Evolutionary conservation across 345 rosid species (phyloP).

Genomic region (Citrus sp.): DNA sequence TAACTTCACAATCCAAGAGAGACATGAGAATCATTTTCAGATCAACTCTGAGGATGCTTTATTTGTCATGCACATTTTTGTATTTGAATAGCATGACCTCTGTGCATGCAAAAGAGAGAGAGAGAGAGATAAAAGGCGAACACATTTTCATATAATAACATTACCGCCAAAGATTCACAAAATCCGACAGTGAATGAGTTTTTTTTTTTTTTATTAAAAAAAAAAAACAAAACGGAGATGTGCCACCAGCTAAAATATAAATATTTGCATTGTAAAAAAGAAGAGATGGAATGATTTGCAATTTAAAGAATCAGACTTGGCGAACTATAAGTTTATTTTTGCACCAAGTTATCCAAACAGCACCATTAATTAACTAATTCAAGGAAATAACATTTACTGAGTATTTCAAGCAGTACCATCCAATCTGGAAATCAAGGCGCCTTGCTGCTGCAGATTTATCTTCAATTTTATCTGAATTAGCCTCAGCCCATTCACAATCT

Average conservation of each 20-base stretch:
- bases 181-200: background rate
- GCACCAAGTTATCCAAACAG: background rate
- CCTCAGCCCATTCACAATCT: slow-evolving; percentile 72
- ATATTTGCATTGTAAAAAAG: background rate
- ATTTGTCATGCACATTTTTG: background rate
- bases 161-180: background rate
- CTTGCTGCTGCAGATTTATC: slow-evolving; percentile 62
- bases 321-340: background rate
- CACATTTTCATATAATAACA: background rate
- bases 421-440: slow-evolving; percentile 84
- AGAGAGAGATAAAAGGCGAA: background rate
- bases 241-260: background rate
- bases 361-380: background rate
- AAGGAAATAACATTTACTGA: background rate
- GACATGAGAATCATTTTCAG: background rate
- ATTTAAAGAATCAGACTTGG: background rate
- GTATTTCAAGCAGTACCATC: slow-evolving; percentile 53
- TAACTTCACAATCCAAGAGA: background rate
- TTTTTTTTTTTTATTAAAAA: no score
- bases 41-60: background rate
- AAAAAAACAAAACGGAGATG: no score
- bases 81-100: background rate
- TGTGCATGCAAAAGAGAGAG: background rate
- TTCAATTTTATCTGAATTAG: slow-evolving; percentile 54
- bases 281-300: background rate